Base-by-base conservation (phyloP, 2,329 filamentous ascomycete genomes). In the Ophiostoma angusticollis region DNA sequence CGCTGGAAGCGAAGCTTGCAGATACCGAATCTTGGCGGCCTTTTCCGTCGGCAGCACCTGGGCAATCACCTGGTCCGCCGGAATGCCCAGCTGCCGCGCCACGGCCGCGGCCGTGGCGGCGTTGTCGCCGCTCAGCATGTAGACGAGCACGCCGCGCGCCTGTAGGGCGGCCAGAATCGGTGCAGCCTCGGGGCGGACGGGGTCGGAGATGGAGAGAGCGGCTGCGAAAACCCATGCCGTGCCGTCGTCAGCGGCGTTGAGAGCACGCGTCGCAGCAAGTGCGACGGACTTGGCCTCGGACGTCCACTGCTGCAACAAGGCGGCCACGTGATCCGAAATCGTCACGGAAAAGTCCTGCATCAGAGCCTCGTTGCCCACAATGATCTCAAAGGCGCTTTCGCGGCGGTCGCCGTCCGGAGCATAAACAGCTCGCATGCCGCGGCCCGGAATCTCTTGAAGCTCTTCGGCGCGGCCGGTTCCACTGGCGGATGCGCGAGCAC, bases 61-160 rank as follows among this genome's bases (percentile, higher is more conserved):
- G 9, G 87, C 85, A 45, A 93, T 82, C 47, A 95, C 79, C 54
- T 93, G 83, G 39, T 66, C 61, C 1, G 65, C 52, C 0, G 75
- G 70, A 47, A 95, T 94, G 17, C 84, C 84, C 14, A 94, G 67
- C 51, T 74, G 74, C 2, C 67, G 61, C 1, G 82, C 87, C 3
- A 95, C 84, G 0, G 85, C 84, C 16, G 70, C 66, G 2, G 87
- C 87, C 1, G 87, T 95, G n/a, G 66, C 77, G n/a, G 67, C 63
- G 53, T 94, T 94, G 62, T 95, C 87, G 22, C 87, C 87, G 0
- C 85, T 93, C 27, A 94, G 77, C 84, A 95, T 93, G 76, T 80
- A 94, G 4, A 93, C 81, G 23, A 78, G 72, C 33, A 82, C 78
- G 16, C 80, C 76, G 13, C 72, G 71, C 5, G 68, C 58, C 31